Base-by-base conservation (phyloP, 192 early-diverging fungal species). In the Haplosporangium gracile region DNA sequence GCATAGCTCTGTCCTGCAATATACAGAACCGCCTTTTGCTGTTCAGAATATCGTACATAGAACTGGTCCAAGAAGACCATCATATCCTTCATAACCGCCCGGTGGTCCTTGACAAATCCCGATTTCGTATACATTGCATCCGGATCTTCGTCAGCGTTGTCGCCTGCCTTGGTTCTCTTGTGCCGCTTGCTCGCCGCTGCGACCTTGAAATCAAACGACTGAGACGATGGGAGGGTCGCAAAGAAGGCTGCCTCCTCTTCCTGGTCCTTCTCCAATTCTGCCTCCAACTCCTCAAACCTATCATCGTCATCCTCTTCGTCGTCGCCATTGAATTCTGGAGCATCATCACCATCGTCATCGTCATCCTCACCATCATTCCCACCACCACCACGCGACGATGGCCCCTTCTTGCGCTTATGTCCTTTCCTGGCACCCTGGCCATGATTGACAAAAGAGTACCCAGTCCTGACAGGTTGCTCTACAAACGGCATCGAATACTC, bases 401-500 rank as follows among this genome's bases (percentile, higher is more conserved):
- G 2, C 18, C 18, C 42, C 40, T 18, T 47, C 60, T 51, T 51
- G 82, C 88, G 74, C 0, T 77, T 82, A 51, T 87, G 43, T 36
- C 68, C 88, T 20, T 68, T 82, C 29, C 70, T 72, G 70, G 79
- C 57, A 38, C 82, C 74, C 29, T 72, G 36, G 36, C 36, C 36
- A 36, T 36, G 34, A 22, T 76, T 49, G 26, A 82, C 74, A 43
- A 60, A 76, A 4, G 63, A 75, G 68, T 51, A 82, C 7, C 95
- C 95, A 24, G 93, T 92, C 26, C 95, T 94, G 7, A 93, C 94
- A 4, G 95, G 95, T 73, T 94, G 94, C 81, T 96, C 95, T 26
- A 96, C 90, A 65, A 95, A 94, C 45, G 96, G 76, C 88, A 96
- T 88, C 68, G 92, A 91, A 70, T 93, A 94, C 39, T 94, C 80